Evolutionary conservation across 805 yeast genomes (phyloP), one percentile per base, ranked within the genome.

Genomic region (Spencermartinsiella europaea): DNA sequence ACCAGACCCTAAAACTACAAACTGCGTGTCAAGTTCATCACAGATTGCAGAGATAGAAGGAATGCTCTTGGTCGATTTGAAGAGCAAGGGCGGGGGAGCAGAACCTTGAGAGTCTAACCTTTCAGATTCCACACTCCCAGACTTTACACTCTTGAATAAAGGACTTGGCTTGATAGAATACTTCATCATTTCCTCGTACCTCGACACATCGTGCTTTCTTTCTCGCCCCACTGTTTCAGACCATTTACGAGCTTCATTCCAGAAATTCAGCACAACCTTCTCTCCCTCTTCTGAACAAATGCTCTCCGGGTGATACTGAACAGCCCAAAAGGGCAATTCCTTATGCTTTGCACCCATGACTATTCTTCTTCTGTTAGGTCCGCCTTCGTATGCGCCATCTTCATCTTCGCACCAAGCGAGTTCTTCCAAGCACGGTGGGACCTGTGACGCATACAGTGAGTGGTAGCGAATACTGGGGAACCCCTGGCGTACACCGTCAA

Each of bases 261-360:
- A 79, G 61, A 91, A 91, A 59, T 85, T 85, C 7, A 56, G 52
- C 3, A 90, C 63, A 43, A 93, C 62, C 8, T 62, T 57, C 1
- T 60, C 71, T 1, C 99, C 99, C 40, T 67, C 56, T 12, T 72
- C 69, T 0, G 97, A 88, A 56, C 96, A 87, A 34, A 91, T 79
- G 1, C 96, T 88, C 60, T 93, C 99, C 0, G 99, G 99, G 59
- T 93, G 99, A 59, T 90, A 95, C 59, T 93, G 99, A 2, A 93
- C 97, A 0, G 96, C 99, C 62, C 72, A 91, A 68, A 84, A 85
- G 0, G 97, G 97, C 17, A 68, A 65, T 0, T 33, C 16, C 0
- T 41, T 54, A 58, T 86, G 90, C 58, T 69, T 75, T 0, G 76
- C 93, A 0, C 95, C 96, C 99, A 93, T 93, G 25, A 87, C 61